Percentiles rank a stretch among this genome's conserved stretches.
These are phyloP conservation scores for Microsporum canis DNA, from an alignment of 2,329 filamentous ascomycete genomes.

Conservation along the genomic window DNA sequence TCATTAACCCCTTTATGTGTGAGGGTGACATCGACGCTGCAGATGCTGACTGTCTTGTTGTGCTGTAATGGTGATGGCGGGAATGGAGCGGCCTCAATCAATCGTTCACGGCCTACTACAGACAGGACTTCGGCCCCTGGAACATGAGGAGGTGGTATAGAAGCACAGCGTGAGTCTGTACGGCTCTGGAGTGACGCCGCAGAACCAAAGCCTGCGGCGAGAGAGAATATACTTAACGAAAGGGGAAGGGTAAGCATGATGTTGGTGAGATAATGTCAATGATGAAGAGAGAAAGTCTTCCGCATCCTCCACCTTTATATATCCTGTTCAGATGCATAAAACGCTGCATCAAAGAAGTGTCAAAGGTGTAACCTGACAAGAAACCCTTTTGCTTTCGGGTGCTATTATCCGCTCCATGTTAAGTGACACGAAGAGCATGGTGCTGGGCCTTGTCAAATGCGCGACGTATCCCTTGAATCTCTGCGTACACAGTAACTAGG, in stretches of 20 bases:
- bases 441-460: neutral
- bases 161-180: neutral
- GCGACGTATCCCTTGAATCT: neutral
- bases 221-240: neutral
- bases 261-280: neutral
- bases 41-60: neutral
- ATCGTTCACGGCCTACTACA: neutral
- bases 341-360: neutral
- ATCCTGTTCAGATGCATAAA: neutral
- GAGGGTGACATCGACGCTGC: neutral
- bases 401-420: neutral
- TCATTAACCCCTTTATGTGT: neutral
- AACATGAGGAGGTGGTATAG: neutral
- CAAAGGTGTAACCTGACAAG: neutral
- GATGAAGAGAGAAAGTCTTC: neutral
- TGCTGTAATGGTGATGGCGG: neutral
- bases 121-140: neutral
- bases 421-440: neutral
- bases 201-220: neutral
- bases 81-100: neutral
- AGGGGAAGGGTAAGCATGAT: neutral
- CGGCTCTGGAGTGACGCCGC: neutral
- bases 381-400: neutral
- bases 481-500: neutral
- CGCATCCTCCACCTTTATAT: neutral